phyloP scores from a whole-genome alignment of 331 rosid species.

The Malus hybrid region DNA sequence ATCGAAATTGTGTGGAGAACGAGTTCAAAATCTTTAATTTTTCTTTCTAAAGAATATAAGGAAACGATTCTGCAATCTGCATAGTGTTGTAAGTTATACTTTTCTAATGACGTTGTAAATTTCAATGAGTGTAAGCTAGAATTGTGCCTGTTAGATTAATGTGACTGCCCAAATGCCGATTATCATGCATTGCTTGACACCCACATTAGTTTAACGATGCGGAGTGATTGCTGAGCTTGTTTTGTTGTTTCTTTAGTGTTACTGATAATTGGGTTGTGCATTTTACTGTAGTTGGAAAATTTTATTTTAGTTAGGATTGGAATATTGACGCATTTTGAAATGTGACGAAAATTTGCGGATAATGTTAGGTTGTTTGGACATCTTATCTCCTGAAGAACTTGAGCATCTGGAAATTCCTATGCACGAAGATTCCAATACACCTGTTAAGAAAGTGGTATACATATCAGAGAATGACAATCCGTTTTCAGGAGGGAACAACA shows the following conservation, averaged over 20 bases:
- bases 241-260: background rate
- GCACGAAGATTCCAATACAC: slow-evolving; percentile 27
- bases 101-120: background rate
- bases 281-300: background rate
- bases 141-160: background rate
- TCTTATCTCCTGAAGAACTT: slow-evolving; percentile 72
- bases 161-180: background rate
- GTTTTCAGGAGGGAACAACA: slow-evolving; percentile 28
- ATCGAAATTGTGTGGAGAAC: background rate
- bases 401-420: slow-evolving; percentile 62
- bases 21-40: background rate
- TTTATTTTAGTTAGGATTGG: background rate
- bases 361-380: slow-evolving; percentile 72
- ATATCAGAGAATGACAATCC: slow-evolving; percentile 36
- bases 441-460: slow-evolving; percentile 43
- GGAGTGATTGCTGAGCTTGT: background rate
- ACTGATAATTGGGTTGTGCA: background rate
- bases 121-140: background rate
- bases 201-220: background rate
- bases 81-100: background rate
- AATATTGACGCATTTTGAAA: background rate
- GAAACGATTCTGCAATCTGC: background rate
- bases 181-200: background rate
- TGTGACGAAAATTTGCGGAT: slow-evolving; percentile 19
- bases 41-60: background rate